Conservation (phyloP, 441 rosid genomes). For the Erysimum cheiri region DNA sequence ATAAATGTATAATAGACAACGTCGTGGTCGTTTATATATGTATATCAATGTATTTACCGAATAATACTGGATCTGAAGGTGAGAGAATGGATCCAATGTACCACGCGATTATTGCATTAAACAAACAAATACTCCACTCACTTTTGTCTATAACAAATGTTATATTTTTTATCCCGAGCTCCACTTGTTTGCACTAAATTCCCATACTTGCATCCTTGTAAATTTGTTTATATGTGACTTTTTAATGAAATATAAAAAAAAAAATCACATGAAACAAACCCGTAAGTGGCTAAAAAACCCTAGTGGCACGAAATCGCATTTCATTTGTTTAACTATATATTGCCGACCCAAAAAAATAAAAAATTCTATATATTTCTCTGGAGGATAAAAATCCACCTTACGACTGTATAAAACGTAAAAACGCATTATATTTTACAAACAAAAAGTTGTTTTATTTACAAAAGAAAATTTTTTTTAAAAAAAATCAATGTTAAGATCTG, state of each 20-base stretch:
- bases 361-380: too few species aligned
- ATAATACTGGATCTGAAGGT: not conserved
- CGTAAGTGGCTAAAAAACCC: too few species aligned
- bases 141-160: not conserved
- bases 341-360: too few species aligned
- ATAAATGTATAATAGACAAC: not conserved
- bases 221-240: too few species aligned
- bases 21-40: not conserved
- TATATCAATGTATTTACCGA: not conserved
- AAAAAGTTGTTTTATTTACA: not conserved
- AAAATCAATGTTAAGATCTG: not conserved
- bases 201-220: too few species aligned
- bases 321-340: not conserved
- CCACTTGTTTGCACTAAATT: conserved; percentile 11
- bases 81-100: conserved; percentile 26
- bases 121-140: not conserved
- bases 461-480: too few species aligned
- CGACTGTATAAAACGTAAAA: not conserved
- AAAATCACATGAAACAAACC: not conserved
- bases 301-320: not conserved
- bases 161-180: conserved; percentile 9
- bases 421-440: not conserved
- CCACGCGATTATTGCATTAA: conserved; percentile 19
- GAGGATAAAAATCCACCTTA: not conserved
- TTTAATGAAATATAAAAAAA: too few species aligned